A percentile compares a stretch with the other conserved stretches of the same genome.
Evolutionary conservation across 805 yeast species (phyloP).

Genomic region (Dipodascus albidus): DNA sequence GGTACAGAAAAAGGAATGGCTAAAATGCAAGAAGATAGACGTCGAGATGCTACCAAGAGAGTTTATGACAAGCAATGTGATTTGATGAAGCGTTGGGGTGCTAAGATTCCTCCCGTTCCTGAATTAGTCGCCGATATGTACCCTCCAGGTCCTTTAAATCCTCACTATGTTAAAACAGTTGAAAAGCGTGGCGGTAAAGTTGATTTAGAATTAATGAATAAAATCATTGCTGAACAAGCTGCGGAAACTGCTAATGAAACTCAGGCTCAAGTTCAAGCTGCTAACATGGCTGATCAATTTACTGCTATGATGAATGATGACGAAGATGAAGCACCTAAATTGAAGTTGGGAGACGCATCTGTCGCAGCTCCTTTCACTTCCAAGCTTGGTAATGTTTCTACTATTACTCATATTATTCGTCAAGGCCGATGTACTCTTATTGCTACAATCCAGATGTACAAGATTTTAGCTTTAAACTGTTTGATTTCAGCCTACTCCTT

Average conservation of each 20-base stretch:
- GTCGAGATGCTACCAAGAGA: slow-evolving; percentile 47
- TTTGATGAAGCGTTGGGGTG: slow-evolving; percentile 66
- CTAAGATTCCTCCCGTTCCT: slow-evolving; percentile 61
- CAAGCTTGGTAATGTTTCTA: slow-evolving; percentile 78
- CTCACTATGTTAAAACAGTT: slow-evolving; percentile 75
- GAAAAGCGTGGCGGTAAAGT: slow-evolving; percentile 74
- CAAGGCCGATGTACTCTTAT: slow-evolving; percentile 98
- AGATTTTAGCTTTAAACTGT: slow-evolving; percentile 93
- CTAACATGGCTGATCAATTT: slow-evolving; percentile 51
- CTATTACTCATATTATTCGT: slow-evolving; percentile 88
- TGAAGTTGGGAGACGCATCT: slow-evolving; percentile 96
- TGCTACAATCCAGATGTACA: slow-evolving; percentile 97
- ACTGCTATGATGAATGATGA: slow-evolving; percentile 48
- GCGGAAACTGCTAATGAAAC: slow-evolving; percentile 29
- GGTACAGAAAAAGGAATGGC: slow-evolving; percentile 93
- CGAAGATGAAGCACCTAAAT: slow-evolving; percentile 76
- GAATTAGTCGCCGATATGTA: slow-evolving; percentile 81
- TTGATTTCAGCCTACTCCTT: slow-evolving; percentile 92
- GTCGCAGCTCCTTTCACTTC: slow-evolving; percentile 99
- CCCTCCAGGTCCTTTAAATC: slow-evolving; percentile 92
- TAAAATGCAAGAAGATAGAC: slow-evolving; percentile 73
- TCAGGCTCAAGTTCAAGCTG: slow-evolving; percentile 24
- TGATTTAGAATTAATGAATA: slow-evolving; percentile 37
- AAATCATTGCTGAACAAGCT: slow-evolving; percentile 31
- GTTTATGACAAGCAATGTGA: slow-evolving; percentile 79